These are phyloP conservation scores for Tricholoma flavovirens DNA, from an alignment of 768 basidiomycete species.

Conservation along the genomic window DNA sequence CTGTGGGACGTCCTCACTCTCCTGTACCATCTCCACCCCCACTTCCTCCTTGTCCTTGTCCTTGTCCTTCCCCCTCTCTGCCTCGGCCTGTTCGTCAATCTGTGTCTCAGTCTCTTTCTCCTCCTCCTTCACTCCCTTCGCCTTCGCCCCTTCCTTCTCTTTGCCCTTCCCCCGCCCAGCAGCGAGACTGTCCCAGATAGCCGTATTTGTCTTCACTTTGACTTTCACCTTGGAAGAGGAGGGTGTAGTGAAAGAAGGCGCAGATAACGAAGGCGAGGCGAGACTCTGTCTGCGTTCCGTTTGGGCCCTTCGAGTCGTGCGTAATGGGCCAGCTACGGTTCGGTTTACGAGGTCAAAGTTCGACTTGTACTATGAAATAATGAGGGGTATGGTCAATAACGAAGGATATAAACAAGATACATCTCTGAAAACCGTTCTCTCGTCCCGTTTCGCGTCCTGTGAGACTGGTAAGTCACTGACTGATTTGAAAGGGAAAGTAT, in stretches of 20 bases:
- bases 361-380: slow-evolving; percentile 46
- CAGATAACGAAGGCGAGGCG: slow-evolving; percentile 22
- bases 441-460: slow-evolving; percentile 70
- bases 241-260: slow-evolving; percentile 18
- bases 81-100: not conserved
- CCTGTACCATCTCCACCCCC: not conserved
- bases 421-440: slow-evolving; percentile 64
- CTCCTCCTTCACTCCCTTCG: slow-evolving; percentile 2
- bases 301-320: slow-evolving; percentile 56
- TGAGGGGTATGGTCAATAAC: slow-evolving; percentile 7
- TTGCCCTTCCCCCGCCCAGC: slow-evolving; percentile 12
- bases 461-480: slow-evolving; percentile 5
- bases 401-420: slow-evolving; percentile 34
- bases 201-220: slow-evolving; percentile 22
- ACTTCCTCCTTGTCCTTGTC: not conserved
- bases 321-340: slow-evolving; percentile 39
- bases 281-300: slow-evolving; percentile 48
- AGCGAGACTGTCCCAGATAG: slow-evolving; percentile 26
- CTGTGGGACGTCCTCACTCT: not conserved
- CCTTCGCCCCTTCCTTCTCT: slow-evolving; percentile 8
- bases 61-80: not conserved
- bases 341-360: slow-evolving; percentile 57
- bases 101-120: not conserved
- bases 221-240: slow-evolving; percentile 17
- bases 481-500: not conserved